Base-by-base conservation (phyloP, 1,284 basidiomycete genomes). In the Apiotrichum mycotoxinovorans region DNA sequence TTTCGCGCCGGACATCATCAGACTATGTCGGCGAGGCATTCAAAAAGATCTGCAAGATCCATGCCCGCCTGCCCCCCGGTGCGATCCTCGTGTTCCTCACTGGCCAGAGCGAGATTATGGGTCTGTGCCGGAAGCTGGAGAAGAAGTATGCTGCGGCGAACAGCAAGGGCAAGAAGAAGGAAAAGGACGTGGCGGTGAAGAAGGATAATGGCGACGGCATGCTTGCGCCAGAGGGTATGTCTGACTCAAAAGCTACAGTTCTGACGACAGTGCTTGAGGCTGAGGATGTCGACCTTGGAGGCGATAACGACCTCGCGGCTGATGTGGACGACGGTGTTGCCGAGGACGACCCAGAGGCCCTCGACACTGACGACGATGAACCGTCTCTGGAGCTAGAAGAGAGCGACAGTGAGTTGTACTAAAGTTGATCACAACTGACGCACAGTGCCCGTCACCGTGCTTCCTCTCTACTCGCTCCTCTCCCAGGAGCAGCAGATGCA, bases 11-110 rank as follows among this genome's bases (percentile, higher is more conserved):
- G 45, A 99, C 96, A 0, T 77, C 81, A 1, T 81, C 87, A 14
- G 91, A 98, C 75, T 98, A 98, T 70, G 85, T 98, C 44, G 83
- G 82, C 4, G 93, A 97, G 74, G 89, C 93, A 1, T 85, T 92
- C 66, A 90, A 87, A 71, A 98, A 99, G 77, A 83, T 91, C 2
- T 81, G 83, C 64, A 96, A 88, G 73, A 87, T 89, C 56, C 87
- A 89, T 66, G 79, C 85, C 8, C 80, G 86, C 7, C 75, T 89
- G 7, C 87, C 87, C 1, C 80, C 83, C 0, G 87, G 87, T 3
- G 87, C 87, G 0, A 82, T 89, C 18, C 78, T 89, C 42, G 83
- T 89, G 35, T 89, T 89, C 74, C 78, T 88, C 61, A 88, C 87
- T 0, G 87, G 87, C n/a, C 87, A 88, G 73, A 83, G 84, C 62